Conservation (phyloP, 176 grass and related monocot species). For the Rhynchospora tenuis region DNA sequence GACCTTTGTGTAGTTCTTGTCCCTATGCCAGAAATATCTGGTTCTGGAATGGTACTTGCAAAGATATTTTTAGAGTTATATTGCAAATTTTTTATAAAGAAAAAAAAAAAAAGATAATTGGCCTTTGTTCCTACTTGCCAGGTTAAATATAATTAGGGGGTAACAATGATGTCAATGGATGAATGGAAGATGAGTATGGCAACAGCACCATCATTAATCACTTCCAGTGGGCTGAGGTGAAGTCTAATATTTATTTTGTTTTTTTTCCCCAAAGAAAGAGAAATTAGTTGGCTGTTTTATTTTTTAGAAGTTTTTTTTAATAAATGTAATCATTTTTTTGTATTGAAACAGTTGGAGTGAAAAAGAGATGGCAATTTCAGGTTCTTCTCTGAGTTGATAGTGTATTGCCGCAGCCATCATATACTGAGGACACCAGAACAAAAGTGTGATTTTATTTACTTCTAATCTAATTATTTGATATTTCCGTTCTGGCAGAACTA, state of each 20-base stretch:
- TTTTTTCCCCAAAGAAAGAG: background rate
- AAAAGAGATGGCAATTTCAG: conserved; percentile 73
- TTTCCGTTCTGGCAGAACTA: background rate
- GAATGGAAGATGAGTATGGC: conserved; percentile 97
- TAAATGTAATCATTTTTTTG: background rate
- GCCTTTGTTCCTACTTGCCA: too few species aligned
- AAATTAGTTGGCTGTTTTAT: background rate
- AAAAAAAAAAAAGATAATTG: too few species aligned
- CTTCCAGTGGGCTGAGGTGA: conserved; percentile 93
- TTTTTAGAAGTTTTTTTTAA: conserved; percentile 21
- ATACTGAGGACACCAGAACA: conserved; percentile 44
- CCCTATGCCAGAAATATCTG: too few species aligned
- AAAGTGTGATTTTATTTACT: conserved; percentile 44
- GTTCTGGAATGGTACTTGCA: too few species aligned
- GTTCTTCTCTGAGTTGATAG: conserved; percentile 93
- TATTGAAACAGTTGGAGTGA: conserved; percentile 50
- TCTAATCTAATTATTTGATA: background rate
- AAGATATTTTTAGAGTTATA: too few species aligned
- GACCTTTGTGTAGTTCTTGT: too few species aligned
- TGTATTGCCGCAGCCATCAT: conserved; percentile 65
- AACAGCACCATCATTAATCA: conserved; percentile 87
- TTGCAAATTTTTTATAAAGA: too few species aligned
- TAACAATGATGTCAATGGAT: conserved; percentile 97
- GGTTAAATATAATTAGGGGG: conserved; percentile 44
- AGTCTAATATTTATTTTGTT: background rate